Evolutionary conservation across 345 rosid genomes (phyloP), one percentile per base, ranked within the genome.

Genomic region (Iberis pinnata): DNA sequence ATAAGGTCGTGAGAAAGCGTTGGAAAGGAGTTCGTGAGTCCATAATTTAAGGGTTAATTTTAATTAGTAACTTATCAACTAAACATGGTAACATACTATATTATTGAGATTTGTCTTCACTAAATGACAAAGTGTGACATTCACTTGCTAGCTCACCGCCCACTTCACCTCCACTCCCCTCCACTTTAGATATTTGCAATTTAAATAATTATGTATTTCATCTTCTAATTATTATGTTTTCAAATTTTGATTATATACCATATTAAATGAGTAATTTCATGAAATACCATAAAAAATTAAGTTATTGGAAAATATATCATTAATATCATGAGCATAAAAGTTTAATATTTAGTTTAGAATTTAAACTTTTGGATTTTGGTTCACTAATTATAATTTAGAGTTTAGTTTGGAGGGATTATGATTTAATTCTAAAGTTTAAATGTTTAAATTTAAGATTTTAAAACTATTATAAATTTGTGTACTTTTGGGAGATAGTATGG

Each of bases 71-170:
- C 43, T 43, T 35, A 56, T 50, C 35, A 51, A 50, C 26, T 20
- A 33, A 59, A 46, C 14, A 67, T 11, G 11, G 44, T 53, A 27
- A 53, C 52, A 36, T n/a, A n/a, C n/a, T n/a, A n/a, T n/a, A 50
- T 58, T 53, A 39, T 32, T 59, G 43, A 67, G 49, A 38, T 59
- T 66, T 53, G 66, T 67, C 61, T 67, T 46, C 61, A 25, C 61
- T 45, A 52, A 11, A 53, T 38, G 71, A 53, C 70, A 65, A 58
- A 43, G 11, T 49, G 24, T 51, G 64, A 51, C 71, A 60, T 59
- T 45, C 56, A 44, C 55, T 53, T 51, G 49, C 50, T 45, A 67
- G 55, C 61, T 67, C 71, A 70, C 65, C 62, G 47, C 61, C 62
- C 61, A 47, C 65, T 41, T 19, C 53, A 65, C 60, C 60, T 66